These are phyloP conservation scores for Hippophae rhamnoides DNA, from an alignment of 306 rosid species.

Conservation along the genomic window DNA sequence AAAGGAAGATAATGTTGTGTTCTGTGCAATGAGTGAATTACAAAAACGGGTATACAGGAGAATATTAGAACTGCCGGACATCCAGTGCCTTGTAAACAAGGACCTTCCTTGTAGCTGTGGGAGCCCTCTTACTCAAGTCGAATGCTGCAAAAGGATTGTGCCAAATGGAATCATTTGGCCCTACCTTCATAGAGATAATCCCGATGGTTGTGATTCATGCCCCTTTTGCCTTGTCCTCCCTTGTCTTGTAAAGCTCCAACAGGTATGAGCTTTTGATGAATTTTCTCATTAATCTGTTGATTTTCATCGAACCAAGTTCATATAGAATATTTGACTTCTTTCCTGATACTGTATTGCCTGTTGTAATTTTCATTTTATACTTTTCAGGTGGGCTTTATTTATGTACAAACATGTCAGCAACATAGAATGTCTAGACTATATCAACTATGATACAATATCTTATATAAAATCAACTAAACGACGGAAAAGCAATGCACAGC, in stretches of 20 bases:
- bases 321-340: not conserved
- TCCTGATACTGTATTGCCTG: not conserved
- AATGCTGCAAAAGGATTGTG: conserved; percentile 79
- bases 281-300: too few relatives aligned
- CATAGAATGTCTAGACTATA: too few relatives aligned
- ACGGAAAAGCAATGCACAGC: too few relatives aligned
- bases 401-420: too few relatives aligned
- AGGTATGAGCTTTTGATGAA: conserved; percentile 37
- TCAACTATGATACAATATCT: too few relatives aligned
- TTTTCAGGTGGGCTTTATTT: too few relatives aligned
- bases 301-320: too few relatives aligned
- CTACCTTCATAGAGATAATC: conserved; percentile 74
- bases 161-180: conserved; percentile 83
- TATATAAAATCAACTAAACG: too few relatives aligned
- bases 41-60: conserved; percentile 76
- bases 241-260: conserved; percentile 94
- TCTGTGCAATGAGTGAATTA: conserved; percentile 87
- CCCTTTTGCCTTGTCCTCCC: conserved; percentile 94
- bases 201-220: conserved; percentile 91
- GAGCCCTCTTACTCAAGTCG: conserved; percentile 86
- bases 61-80: conserved; percentile 86
- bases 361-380: not conserved
- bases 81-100: conserved; percentile 81
- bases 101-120: conserved; percentile 81
- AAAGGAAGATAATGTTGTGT: conserved; percentile 85